A percentile compares a stretch with the other conserved stretches of the same genome.
These are phyloP conservation scores for Penicillium verrucosum DNA, from an alignment of 2,329 filamentous ascomycete species.

Conservation along the genomic window DNA sequence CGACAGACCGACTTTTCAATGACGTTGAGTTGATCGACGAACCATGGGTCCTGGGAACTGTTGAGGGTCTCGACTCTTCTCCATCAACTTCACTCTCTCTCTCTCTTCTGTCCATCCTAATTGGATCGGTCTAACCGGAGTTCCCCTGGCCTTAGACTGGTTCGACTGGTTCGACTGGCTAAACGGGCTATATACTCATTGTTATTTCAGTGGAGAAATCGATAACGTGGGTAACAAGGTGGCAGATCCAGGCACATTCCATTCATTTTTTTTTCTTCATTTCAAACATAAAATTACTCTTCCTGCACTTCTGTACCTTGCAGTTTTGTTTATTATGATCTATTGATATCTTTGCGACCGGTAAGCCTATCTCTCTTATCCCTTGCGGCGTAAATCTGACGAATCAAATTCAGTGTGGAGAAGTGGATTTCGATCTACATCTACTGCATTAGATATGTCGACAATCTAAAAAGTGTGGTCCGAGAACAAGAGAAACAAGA, in stretches of 20 bases:
- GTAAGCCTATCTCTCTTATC: background rate
- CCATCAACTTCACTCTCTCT: no score
- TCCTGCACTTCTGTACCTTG: constrained; percentile 3
- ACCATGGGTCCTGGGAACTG: background rate
- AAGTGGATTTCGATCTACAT: constrained; percentile 9
- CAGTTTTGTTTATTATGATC: constrained; percentile 4
- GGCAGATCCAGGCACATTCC: constrained; percentile 1
- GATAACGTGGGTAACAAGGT: background rate
- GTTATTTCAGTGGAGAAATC: background rate
- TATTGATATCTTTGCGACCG: background rate
- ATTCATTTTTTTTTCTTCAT: background rate
- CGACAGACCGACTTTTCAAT: background rate
- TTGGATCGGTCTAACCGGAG: background rate
- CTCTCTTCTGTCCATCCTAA: background rate
- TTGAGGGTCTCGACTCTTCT: background rate
- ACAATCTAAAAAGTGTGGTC: constrained; percentile 16
- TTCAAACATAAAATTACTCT: background rate
- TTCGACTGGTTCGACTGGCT: no score
- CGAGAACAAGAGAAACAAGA: background rate
- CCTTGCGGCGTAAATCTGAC: constrained; percentile 8
- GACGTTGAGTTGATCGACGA: constrained; percentile 2
- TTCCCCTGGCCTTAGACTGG: background rate
- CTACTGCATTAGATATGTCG: constrained; percentile 19
- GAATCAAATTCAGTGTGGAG: constrained; percentile 8
- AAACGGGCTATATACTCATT: background rate